A percentile compares a stretch with the other conserved stretches of the same genome.
Conservation (phyloP, 148 eudicot species). For the Camellia lanceoleosa region DNA sequence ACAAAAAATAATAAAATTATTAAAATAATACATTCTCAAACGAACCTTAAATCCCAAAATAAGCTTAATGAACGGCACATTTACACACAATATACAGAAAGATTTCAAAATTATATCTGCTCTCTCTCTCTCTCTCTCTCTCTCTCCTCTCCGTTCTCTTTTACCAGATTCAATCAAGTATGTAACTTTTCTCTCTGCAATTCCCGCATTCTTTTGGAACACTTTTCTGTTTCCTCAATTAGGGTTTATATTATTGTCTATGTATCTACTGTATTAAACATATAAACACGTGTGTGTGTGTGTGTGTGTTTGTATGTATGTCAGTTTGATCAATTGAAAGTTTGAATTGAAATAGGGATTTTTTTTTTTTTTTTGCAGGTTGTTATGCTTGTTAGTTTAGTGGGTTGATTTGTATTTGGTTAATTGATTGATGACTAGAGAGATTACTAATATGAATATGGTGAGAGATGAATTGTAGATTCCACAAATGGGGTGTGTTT, state of each 20-base stretch:
- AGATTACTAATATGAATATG: conserved; percentile 24
- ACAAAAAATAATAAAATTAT: too few relatives aligned
- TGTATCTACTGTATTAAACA: neutral
- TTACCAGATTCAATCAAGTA: neutral
- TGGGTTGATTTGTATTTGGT: conserved; percentile 1
- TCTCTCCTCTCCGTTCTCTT: neutral
- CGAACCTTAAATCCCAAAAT: too few relatives aligned
- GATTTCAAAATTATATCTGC: neutral
- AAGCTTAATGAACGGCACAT: too few relatives aligned
- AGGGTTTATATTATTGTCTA: neutral
- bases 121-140: neutral
- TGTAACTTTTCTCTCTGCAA: neutral
- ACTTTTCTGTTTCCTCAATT: neutral
- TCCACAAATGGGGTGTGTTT: conserved; percentile 50
- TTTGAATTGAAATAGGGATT: neutral
- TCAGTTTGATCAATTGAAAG: neutral
- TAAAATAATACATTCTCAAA: too few relatives aligned
- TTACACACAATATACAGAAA: neutral
- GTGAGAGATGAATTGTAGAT: conserved; percentile 45
- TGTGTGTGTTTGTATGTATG: neutral
- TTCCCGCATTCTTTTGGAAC: neutral
- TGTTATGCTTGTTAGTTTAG: neutral
- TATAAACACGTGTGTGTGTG: neutral
- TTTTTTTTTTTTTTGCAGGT: neutral
- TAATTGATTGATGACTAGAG: conserved; percentile 22